Percentiles rank a stretch among this genome's conserved stretches.
Evolutionary conservation across 306 rosid genomes (phyloP).

Genomic region (Pyrus pyrifolia): DNA sequence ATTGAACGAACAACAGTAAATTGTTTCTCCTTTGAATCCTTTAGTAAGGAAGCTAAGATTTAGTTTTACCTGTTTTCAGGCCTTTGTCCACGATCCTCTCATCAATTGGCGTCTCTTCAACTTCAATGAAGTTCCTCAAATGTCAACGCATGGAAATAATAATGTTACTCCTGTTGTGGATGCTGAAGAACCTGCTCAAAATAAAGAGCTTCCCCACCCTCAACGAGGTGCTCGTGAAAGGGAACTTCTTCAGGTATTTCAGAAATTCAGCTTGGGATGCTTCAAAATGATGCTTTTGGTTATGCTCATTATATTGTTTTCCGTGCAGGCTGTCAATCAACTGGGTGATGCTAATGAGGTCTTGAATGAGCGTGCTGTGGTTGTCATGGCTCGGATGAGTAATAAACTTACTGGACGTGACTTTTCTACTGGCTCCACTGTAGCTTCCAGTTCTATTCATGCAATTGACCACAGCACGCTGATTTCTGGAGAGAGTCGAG

Average conservation of each 20-base stretch:
- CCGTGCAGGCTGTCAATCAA: slow-evolving; percentile 82
- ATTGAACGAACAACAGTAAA: not conserved
- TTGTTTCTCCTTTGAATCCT: not conserved
- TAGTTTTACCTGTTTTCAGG: slow-evolving; percentile 41
- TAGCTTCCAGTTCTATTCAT: slow-evolving; percentile 47
- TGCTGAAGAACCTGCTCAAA: slow-evolving; percentile 63
- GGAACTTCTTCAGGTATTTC: slow-evolving; percentile 85
- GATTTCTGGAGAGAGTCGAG: slow-evolving; percentile 74
- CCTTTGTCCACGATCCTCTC: slow-evolving; percentile 96
- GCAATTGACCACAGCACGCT: slow-evolving; percentile 59
- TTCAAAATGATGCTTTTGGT: slow-evolving; percentile 11
- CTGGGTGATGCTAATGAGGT: slow-evolving; percentile 99
- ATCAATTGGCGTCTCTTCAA: slow-evolving; percentile 99
- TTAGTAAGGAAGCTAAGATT: not conserved
- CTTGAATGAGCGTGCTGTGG: slow-evolving; percentile 91
- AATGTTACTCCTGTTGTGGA: slow-evolving; percentile 64
- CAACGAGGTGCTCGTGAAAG: slow-evolving; percentile 96
- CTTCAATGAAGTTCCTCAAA: slow-evolving; percentile 95
- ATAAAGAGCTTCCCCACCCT: slow-evolving; percentile 79
- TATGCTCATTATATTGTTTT: slow-evolving; percentile 23
- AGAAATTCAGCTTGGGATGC: not conserved
- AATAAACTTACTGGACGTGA: slow-evolving; percentile 96
- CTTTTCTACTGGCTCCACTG: slow-evolving; percentile 63
- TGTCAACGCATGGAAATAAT: slow-evolving; percentile 62
- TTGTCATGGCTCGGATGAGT: slow-evolving; percentile 97